Conservation (phyloP, 2,329 filamentous ascomycete genomes). For the Verticillium albo-atrum region DNA sequence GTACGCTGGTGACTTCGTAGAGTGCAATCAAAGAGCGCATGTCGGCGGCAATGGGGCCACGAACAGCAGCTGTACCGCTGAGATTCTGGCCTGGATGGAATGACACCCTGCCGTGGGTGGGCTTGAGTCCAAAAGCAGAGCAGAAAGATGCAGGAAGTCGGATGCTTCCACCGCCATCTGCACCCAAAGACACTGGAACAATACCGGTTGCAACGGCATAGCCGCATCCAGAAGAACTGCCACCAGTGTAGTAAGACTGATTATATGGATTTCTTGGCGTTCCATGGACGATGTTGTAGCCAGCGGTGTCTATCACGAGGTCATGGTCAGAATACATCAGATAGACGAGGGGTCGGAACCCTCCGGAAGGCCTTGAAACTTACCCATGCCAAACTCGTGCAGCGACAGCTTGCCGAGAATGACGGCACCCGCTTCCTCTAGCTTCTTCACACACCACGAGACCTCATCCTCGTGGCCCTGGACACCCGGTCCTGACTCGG, state of each 20-base stretch:
- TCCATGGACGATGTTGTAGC: constrained; percentile 68
- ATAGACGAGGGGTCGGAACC: neutral
- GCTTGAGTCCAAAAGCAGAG: constrained; percentile 70
- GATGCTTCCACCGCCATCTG: constrained; percentile 70
- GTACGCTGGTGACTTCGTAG: constrained; percentile 60
- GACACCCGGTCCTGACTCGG: constrained; percentile 25
- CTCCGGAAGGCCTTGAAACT: constrained; percentile 12
- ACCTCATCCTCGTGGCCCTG: constrained; percentile 20
- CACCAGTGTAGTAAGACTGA: constrained; percentile 67
- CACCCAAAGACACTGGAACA: constrained; percentile 66
- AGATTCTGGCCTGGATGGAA: constrained; percentile 53
- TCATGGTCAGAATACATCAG: neutral
- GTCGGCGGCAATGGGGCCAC: constrained; percentile 63
- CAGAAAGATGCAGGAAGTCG: constrained; percentile 70
- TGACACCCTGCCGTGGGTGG: constrained; percentile 64
- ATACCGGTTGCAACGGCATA: constrained; percentile 68
- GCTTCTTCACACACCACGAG: constrained; percentile 22
- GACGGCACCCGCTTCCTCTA: constrained; percentile 60
- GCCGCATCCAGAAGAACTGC: constrained; percentile 69
- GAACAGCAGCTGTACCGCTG: constrained; percentile 57
- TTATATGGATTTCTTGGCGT: constrained; percentile 77
- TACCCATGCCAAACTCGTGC: constrained; percentile 71
- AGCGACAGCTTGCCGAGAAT: constrained; percentile 54
- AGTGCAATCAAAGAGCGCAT: constrained; percentile 62
- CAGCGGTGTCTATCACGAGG: constrained; percentile 55